Conservation (phyloP, 2,329 filamentous ascomycete genomes). For the Epichloe typhina region DNA sequence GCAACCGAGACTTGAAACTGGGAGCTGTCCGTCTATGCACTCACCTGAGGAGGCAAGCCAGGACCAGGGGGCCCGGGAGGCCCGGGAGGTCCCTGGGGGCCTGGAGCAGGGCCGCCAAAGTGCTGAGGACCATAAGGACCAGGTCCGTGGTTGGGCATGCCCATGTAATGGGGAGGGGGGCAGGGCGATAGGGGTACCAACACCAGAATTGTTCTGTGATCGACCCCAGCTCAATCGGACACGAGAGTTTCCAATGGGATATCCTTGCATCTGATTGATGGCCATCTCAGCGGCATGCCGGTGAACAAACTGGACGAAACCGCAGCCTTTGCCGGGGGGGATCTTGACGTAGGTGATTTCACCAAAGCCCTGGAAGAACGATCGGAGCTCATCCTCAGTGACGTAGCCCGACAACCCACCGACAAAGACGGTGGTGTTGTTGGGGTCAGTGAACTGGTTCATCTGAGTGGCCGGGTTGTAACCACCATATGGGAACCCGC, state of each 20-base stretch:
- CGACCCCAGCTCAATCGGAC: constrained; percentile 96
- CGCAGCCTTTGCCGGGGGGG: constrained; percentile 97
- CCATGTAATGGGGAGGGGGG: constrained; percentile 52
- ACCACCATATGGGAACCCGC: constrained; percentile 25
- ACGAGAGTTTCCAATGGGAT: constrained; percentile 96
- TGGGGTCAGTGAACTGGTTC: constrained; percentile 99
- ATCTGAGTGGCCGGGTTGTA: constrained; percentile 48
- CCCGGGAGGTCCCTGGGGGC: constrained; percentile 24
- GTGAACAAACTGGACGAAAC: constrained; percentile 98
- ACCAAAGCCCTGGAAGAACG: constrained; percentile 98
- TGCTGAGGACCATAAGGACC: constrained; percentile 28
- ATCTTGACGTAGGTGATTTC: constrained; percentile 99
- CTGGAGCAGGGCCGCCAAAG: constrained; percentile 22
- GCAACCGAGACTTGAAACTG: not conserved
- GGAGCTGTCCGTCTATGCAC: constrained; percentile 5
- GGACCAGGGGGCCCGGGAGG: constrained; percentile 24
- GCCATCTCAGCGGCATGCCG: constrained; percentile 98
- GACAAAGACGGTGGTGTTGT: constrained; percentile 98
- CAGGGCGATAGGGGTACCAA: constrained; percentile 91
- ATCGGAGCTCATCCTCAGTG: constrained; percentile 97
- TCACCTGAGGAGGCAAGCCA: constrained; percentile 27
- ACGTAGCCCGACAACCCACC: constrained; percentile 95
- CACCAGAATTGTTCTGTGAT: constrained; percentile 97
- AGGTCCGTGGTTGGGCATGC: constrained; percentile 30
- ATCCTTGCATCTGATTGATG: constrained; percentile 99